Base-by-base conservation (phyloP, 345 rosid species). In the Odontarrhena argentea region DNA sequence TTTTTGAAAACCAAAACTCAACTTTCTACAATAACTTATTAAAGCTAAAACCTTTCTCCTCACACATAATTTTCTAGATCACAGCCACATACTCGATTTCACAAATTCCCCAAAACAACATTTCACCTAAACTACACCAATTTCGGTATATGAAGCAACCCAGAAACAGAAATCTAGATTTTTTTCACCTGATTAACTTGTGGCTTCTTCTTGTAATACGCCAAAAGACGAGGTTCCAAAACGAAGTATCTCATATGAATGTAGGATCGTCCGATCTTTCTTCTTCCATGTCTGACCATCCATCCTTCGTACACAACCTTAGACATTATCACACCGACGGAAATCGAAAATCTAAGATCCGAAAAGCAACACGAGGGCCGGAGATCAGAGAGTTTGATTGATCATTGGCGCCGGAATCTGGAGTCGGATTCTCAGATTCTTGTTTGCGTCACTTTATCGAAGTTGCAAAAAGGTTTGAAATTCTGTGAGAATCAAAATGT, bases 251-350 rank as follows among this genome's bases (percentile, higher is more conserved):
- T 81, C 99, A 87, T 95, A 56, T 95, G 99, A 71, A 95, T 91
- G 55, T 81, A 95, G 13, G 99, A 91, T 79, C 96, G 66, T 10
- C 96, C 99, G 84, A 95, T 95, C 88, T 85, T 95, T 76, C 96
- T 86, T 65, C 99, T 82, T 60, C 99, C 99, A 58, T 91, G 91
- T 63, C 99, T 80, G 75, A 95, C 97, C 99, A 91, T 95, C 99
- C 97, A 95, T 62, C 99, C 99, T 74, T 95, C 97, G 55, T 91
- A 95, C 41, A 91, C 89, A 24, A 87, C 84, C 77, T 91, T 95
- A 32, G 99, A 84, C 92, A 83, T 86, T 63, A 13, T 55, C 62
- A 7, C 45, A 13, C 40, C 5, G 48, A 24, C 40, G 13, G 48
- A 60, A 44, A 67, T 41, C 10, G 14, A 53, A 18, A 68, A 68